Percentiles rank a stretch among this genome's conserved stretches.
Evolutionary conservation across 352 stramenopile species (phyloP).

Genomic region (Phytophthora fragariae): DNA sequence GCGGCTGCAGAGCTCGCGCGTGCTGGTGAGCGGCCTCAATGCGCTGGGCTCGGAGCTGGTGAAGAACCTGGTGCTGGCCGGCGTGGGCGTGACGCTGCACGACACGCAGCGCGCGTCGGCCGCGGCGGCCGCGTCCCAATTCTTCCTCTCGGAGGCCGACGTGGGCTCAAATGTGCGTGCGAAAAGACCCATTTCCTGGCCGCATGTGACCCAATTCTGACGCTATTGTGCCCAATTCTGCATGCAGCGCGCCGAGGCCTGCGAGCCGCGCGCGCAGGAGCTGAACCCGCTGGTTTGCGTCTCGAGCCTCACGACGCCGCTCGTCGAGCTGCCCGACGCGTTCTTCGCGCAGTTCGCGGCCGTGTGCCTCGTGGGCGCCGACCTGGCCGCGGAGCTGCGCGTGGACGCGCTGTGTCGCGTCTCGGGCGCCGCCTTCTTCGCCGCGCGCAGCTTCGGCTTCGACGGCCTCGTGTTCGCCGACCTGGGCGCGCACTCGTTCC

Average conservation of each 20-base stretch:
- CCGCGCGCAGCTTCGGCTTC: slow-evolving; percentile 79
- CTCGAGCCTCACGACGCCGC: slow-evolving; percentile 71
- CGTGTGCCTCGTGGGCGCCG: slow-evolving; percentile 73
- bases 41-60: slow-evolving; percentile 92
- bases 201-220: background rate
- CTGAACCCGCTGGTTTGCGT: slow-evolving; percentile 95
- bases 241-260: slow-evolving; percentile 76
- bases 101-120: slow-evolving; percentile 72
- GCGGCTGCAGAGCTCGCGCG: slow-evolving; percentile 87
- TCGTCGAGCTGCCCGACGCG: slow-evolving; percentile 59
- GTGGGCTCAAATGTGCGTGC: slow-evolving; percentile 76
- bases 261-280: slow-evolving; percentile 90
- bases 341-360: slow-evolving; percentile 91
- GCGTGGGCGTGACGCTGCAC: slow-evolving; percentile 94
- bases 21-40: slow-evolving; percentile 90
- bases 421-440: slow-evolving; percentile 73
- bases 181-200: background rate
- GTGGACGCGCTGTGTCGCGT: slow-evolving; percentile 69
- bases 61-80: slow-evolving; percentile 98
- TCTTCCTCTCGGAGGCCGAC: slow-evolving; percentile 82
- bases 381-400: slow-evolving; percentile 55
- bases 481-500: slow-evolving; percentile 72
- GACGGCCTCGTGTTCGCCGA: slow-evolving; percentile 84
- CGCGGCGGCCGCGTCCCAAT: slow-evolving; percentile 74
- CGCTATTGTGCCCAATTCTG: background rate